These are phyloP conservation scores for Suillus placidus DNA, from an alignment of 768 basidiomycete species.

Conservation along the genomic window DNA sequence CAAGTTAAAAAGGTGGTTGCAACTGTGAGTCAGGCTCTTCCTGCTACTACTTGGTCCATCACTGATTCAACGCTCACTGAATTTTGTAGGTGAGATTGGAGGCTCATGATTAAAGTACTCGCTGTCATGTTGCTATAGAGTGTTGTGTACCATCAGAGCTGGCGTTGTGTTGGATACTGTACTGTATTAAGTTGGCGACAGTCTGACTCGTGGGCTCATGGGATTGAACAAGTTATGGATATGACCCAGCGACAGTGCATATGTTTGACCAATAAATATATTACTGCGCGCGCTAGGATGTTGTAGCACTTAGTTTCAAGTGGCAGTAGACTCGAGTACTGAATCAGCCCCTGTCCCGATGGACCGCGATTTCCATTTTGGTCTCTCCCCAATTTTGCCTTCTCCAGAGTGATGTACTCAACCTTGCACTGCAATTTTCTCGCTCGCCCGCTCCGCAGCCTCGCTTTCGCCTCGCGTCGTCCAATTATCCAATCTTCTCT, in stretches of 20 bases:
- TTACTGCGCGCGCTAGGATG: background rate
- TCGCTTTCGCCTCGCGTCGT: background rate
- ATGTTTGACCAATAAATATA: background rate
- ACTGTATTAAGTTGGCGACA: background rate
- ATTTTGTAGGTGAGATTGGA: conserved; percentile 9
- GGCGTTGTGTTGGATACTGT: background rate
- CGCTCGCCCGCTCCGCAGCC: background rate
- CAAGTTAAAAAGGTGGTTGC: conserved; percentile 9
- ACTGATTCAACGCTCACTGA: conserved; percentile 7
- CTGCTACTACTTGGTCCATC: background rate
- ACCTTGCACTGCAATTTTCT: background rate
- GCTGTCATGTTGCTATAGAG: background rate
- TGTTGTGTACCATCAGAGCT: background rate
- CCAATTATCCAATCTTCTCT: no score
- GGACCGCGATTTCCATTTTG: background rate
- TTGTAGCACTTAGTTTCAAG: background rate
- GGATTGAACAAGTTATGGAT: background rate
- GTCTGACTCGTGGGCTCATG: background rate
- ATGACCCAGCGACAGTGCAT: background rate
- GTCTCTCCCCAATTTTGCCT: conserved; percentile 2
- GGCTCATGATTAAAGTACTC: background rate
- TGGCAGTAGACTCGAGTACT: no score
- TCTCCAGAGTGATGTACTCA: background rate
- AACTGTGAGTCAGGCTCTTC: conserved; percentile 7
- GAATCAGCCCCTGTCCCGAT: background rate